A percentile compares a stretch with the other conserved stretches of the same genome.
These are phyloP conservation scores for Colletotrichum noveboracense DNA, from an alignment of 2,329 filamentous ascomycete genomes.

Conservation along the genomic window DNA sequence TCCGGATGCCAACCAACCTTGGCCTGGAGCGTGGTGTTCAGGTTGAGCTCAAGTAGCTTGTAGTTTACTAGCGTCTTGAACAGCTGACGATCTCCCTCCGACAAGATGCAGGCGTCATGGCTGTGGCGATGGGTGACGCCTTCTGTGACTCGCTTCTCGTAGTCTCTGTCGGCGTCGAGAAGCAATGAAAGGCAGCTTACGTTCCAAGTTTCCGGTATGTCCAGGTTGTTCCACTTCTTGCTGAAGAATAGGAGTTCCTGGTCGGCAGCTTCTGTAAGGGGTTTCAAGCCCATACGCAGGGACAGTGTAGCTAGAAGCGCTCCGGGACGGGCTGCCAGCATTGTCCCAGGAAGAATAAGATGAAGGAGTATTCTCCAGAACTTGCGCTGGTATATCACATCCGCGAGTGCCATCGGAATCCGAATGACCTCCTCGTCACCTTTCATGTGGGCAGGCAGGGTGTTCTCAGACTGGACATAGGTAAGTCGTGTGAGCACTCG, in stretches of 20 bases:
- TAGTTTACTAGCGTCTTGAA: slow-evolving; percentile 52
- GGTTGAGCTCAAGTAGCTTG: slow-evolving; percentile 50
- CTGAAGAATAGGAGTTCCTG: slow-evolving; percentile 45
- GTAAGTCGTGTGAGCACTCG: slow-evolving; percentile 51
- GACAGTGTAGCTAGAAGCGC: slow-evolving; percentile 52
- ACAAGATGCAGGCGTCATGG: slow-evolving; percentile 32
- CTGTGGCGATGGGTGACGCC: slow-evolving; percentile 22
- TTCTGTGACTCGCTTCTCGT: slow-evolving; percentile 29
- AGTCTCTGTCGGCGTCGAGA: slow-evolving; percentile 49
- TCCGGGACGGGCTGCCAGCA: slow-evolving; percentile 47
- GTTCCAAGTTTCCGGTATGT: slow-evolving; percentile 56
- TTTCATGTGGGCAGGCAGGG: slow-evolving; percentile 49
- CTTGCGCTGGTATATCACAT: slow-evolving; percentile 34
- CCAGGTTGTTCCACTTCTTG: slow-evolving; percentile 50
- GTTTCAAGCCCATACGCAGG: slow-evolving; percentile 51
- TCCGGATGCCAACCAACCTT: slow-evolving; percentile 49
- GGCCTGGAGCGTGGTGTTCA: slow-evolving; percentile 47
- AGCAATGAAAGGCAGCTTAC: slow-evolving; percentile 48
- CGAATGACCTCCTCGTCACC: slow-evolving; percentile 37
- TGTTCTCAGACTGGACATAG: slow-evolving; percentile 42
- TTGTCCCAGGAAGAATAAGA: slow-evolving; percentile 51
- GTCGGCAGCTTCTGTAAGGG: slow-evolving; percentile 44
- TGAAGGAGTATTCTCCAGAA: slow-evolving; percentile 57
- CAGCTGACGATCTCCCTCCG: slow-evolving; percentile 39
- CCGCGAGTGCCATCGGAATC: slow-evolving; percentile 49